Evolutionary conservation across 805 yeast genomes (phyloP).

Genomic region (Candida yuanshanica): DNA sequence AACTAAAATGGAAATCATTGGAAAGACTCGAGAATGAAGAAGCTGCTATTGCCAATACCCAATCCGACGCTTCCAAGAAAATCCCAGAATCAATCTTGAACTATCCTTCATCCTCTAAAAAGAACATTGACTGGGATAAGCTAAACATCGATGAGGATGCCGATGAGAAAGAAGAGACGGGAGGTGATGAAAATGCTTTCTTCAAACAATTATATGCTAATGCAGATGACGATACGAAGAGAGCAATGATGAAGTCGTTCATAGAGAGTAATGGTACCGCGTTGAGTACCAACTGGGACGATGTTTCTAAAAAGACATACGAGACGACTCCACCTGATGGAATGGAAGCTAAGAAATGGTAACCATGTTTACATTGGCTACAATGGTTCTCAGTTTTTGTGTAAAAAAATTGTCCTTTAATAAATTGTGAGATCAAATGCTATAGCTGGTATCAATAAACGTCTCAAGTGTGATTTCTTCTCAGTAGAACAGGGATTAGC

Average conservation of each 20-base stretch:
- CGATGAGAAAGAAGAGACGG: constrained; percentile 39
- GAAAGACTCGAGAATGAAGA: constrained; percentile 18
- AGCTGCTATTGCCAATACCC: background rate
- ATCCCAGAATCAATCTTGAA: background rate
- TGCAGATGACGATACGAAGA: constrained; percentile 79
- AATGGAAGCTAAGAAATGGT: constrained; percentile 19
- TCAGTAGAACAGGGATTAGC: too few species aligned
- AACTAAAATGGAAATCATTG: constrained; percentile 50
- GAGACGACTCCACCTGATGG: constrained; percentile 24
- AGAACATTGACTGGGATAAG: constrained; percentile 65
- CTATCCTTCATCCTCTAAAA: constrained; percentile 64
- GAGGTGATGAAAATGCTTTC: constrained; percentile 52
- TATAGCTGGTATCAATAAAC: too few species aligned
- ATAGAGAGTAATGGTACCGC: constrained; percentile 93
- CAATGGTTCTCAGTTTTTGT: background rate
- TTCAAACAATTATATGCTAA: constrained; percentile 68
- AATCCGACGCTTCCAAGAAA: background rate
- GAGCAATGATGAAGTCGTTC: constrained; percentile 97
- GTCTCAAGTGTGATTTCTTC: too few species aligned
- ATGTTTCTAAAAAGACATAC: constrained; percentile 61
- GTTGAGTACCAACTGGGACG: constrained; percentile 89
- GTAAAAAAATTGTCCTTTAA: background rate
- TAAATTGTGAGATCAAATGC: too few species aligned
- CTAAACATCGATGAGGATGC: constrained; percentile 40
- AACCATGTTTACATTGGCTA: background rate